Percentiles rank a stretch among this genome's conserved stretches.
Evolutionary conservation across 306 rosid species (phyloP).

Genomic region (Malus domestica): ASM211411v1 NC_041803.1:7576001-7576500

Average conservation of each 20-base stretch:
- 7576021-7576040: neutral
- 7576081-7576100: neutral
- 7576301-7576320: neutral
- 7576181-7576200: neutral
- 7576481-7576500: constrained; percentile 17
- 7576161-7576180: neutral
- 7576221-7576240: constrained; percentile 25
- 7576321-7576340: neutral
- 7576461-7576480: constrained; percentile 28
- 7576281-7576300: neutral
- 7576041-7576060: neutral
- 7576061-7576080: neutral
- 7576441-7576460: constrained; percentile 41
- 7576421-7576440: constrained; percentile 11
- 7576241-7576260: constrained; percentile 16
- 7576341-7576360: neutral
- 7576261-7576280: constrained; percentile 3
- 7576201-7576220: constrained; percentile 17
- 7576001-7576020: neutral
- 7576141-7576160: neutral
- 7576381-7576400: neutral
- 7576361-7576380: constrained; percentile 16
- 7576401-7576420: neutral
- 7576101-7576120: neutral
- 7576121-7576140: neutral